Percentiles rank a stretch among this genome's conserved stretches.
These are phyloP conservation scores for Sclerotinia glacialis DNA, from an alignment of 2,329 filamentous ascomycete genomes.

Conservation along the genomic window DNA sequence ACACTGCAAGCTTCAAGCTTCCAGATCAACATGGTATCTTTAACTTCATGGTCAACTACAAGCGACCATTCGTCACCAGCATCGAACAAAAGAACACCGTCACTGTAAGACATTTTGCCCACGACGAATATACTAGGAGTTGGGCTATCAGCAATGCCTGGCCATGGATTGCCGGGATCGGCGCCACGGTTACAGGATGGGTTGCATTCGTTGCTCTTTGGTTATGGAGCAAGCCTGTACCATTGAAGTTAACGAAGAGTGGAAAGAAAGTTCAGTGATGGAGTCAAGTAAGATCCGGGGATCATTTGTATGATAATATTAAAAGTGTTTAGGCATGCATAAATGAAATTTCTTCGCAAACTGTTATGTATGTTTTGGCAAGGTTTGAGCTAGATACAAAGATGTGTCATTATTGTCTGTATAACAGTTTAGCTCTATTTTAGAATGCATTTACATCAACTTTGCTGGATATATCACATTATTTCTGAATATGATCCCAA, in stretches of 20 bases:
- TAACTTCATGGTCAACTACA: slow-evolving; percentile 97
- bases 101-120: slow-evolving; percentile 92
- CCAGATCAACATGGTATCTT: slow-evolving; percentile 99
- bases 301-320: slow-evolving; percentile 35
- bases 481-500: too few relatives aligned
- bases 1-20: slow-evolving; percentile 70
- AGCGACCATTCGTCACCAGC: slow-evolving; percentile 84
- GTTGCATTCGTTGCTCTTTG: slow-evolving; percentile 81
- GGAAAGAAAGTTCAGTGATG: slow-evolving; percentile 45
- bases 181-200: slow-evolving; percentile 79
- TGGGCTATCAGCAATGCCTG: slow-evolving; percentile 87
- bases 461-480: too few relatives aligned
- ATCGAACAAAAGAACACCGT: slow-evolving; percentile 94
- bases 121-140: slow-evolving; percentile 93
- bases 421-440: too few relatives aligned
- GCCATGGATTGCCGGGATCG: slow-evolving; percentile 91
- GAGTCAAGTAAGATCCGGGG: slow-evolving; percentile 4
- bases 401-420: not conserved
- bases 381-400: not conserved
- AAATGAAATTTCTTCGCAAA: slow-evolving; percentile 21
- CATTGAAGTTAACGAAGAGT: slow-evolving; percentile 33
- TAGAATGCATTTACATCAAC: too few relatives aligned
- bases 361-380: not conserved
- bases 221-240: slow-evolving; percentile 69
- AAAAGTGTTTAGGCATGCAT: slow-evolving; percentile 31